A percentile compares a stretch with the other conserved stretches of the same genome.
Evolutionary conservation across 164 flowering plant species (phyloP).

Genomic region (Cinnamomum chago): DNA sequence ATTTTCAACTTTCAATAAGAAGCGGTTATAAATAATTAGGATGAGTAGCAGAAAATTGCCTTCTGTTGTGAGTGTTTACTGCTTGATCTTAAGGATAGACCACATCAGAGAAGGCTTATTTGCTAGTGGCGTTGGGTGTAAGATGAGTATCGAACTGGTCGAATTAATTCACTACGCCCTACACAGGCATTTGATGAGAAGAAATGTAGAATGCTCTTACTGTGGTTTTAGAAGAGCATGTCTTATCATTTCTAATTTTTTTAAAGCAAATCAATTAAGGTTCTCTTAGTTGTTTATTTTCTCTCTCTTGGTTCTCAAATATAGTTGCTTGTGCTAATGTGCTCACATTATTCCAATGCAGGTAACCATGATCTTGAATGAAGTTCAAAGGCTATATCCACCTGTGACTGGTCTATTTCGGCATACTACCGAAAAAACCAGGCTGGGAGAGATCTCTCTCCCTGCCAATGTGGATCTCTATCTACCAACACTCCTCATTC

Average conservation of each 20-base stretch:
- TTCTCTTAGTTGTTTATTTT: neutral
- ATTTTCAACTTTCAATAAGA: no score
- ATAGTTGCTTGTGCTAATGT: slow-evolving; percentile 2
- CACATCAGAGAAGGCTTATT: no score
- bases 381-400: slow-evolving; percentile 27
- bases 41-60: no score
- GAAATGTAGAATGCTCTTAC: neutral
- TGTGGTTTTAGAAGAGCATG: neutral
- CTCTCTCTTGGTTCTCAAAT: no score
- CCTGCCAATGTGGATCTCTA: slow-evolving; percentile 16
- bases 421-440: neutral
- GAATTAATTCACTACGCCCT: no score
- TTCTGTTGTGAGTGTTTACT: no score
- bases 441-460: slow-evolving; percentile 15
- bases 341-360: slow-evolving; percentile 3
- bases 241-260: neutral
- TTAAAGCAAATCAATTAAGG: neutral
- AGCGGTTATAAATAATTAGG: no score
- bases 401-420: slow-evolving; percentile 4
- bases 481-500: slow-evolving; percentile 10
- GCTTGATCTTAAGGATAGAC: no score
- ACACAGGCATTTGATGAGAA: no score
- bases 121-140: no score
- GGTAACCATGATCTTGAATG: slow-evolving; percentile 23
- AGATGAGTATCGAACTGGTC: no score